Evolutionary conservation across 2,329 filamentous ascomycete species (phyloP), one percentile per base, ranked within the genome.

Genomic region (Botryotinia convoluta): DNA sequence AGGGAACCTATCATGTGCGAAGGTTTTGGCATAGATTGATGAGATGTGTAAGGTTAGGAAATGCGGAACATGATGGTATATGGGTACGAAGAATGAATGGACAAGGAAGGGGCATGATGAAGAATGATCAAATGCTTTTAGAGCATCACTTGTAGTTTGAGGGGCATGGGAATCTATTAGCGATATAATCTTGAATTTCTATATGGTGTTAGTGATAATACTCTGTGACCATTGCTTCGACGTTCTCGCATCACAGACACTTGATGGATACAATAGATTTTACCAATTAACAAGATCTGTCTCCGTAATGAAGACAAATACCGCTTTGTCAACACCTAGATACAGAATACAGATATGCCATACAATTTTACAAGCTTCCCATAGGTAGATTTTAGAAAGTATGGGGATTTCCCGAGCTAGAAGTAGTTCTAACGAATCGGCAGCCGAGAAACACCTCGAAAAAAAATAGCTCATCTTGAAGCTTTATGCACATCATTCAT

Each of bases 131-230:
- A 39, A 62, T 37, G 59, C 62, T 69, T 60, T 18, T 39, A 39
- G n/a, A 44, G 63, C 42, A 51, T 61, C 37, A 68, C 37, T 67
- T 61, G 69, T 62, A 75, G 60, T 69, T 73, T 74, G 73, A 63
- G 60, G 61, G 44, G 16, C 16, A n/a, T 32, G 62, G 35, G n/a
- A 57, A 72, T 71, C 54, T 59, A 45, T 48, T 51, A 60, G 72
- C 51, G 45, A 71, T 72, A 71, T 63, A 65, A 48, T 69, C 35
- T 37, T 73, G 14, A 67, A 48, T 61, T 51, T 71, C 10, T 35
- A 60, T 68, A 14, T 10, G 35, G 12, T 45, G 26, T 42, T 48
- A 18, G 26, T 48, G 51, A 39, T 8, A n/a, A 35, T 20, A 51
- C 69, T 39, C 8, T 54, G 29, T 67, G 62, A 29, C 18, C 16